A percentile compares a stretch with the other conserved stretches of the same genome.
Evolutionary conservation across 2,329 filamentous ascomycete species (phyloP).

Genomic region (Fusarium caatingaense): DNA sequence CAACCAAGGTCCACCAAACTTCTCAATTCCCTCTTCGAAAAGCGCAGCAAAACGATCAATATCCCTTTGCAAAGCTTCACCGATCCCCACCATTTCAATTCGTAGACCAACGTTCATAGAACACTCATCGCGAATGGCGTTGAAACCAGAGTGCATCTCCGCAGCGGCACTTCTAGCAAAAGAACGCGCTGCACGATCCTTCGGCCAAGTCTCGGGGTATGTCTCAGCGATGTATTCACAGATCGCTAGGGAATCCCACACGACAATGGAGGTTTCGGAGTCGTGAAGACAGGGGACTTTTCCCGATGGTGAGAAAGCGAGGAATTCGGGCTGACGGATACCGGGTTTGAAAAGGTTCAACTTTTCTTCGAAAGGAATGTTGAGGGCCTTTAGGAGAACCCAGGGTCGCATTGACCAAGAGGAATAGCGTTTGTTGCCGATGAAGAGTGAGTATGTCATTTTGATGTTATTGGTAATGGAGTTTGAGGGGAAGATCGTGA

Average conservation of each 20-base stretch:
- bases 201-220: conserved; percentile 57
- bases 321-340: conserved; percentile 50
- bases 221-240: conserved; percentile 59
- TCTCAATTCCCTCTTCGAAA: conserved; percentile 53
- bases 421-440: conserved; percentile 59
- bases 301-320: conserved; percentile 54
- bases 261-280: conserved; percentile 43
- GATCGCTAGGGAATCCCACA: conserved; percentile 63
- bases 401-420: conserved; percentile 61
- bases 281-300: conserved; percentile 58
- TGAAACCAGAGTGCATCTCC: conserved; percentile 61
- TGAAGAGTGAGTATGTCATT: conserved; percentile 56
- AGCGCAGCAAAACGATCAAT: conserved; percentile 52
- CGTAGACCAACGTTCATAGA: conserved; percentile 56
- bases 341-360: conserved; percentile 51
- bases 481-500: neutral
- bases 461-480: neutral
- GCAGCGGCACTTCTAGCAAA: conserved; percentile 58
- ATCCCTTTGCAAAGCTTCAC: conserved; percentile 50
- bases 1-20: conserved; percentile 57
- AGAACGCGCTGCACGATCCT: conserved; percentile 53
- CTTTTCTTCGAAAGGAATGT: conserved; percentile 57
- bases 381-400: conserved; percentile 58
- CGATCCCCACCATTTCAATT: conserved; percentile 48
- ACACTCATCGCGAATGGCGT: conserved; percentile 55